phyloP scores from a whole-genome alignment of 768 basidiomycete species.

The Dendrothele bispora region DNA sequence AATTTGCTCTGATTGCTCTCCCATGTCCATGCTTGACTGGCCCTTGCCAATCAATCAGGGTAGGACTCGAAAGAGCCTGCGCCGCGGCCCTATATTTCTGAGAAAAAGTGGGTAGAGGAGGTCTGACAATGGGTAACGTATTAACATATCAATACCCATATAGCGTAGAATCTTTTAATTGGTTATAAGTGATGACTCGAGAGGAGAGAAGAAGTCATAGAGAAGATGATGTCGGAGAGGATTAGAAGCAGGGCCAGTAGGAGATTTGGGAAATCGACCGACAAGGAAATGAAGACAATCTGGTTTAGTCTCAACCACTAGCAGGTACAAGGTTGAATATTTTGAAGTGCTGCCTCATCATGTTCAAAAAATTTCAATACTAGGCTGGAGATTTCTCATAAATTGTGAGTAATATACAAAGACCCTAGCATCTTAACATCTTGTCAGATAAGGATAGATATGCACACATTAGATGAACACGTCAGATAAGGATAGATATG shows the following conservation, averaged over 20 bases:
- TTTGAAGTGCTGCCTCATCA: too few species aligned
- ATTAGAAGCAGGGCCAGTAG: constrained; percentile 40
- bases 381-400: neutral
- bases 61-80: constrained; percentile 72
- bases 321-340: too few species aligned
- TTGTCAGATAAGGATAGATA: constrained; percentile 71
- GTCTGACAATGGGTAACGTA: too few species aligned
- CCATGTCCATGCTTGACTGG: constrained; percentile 86
- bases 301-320: too few species aligned
- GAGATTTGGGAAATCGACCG: constrained; percentile 49
- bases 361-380: constrained; percentile 64
- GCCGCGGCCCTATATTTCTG: constrained; percentile 84
- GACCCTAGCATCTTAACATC: constrained; percentile 80
- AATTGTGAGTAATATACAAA: constrained; percentile 46
- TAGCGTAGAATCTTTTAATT: too few species aligned
- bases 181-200: constrained; percentile 41
- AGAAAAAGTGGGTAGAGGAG: constrained; percentile 7
- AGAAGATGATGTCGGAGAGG: constrained; percentile 18
- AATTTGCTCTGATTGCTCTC: constrained; percentile 63
- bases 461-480: constrained; percentile 78
- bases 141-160: constrained; percentile 29
- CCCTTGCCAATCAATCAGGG: constrained; percentile 76
- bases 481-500: constrained; percentile 36
- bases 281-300: constrained; percentile 68
- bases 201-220: constrained; percentile 53